Conservation (phyloP, 495 filamentous ascomycete species). For the Talaromyces liani region DNA sequence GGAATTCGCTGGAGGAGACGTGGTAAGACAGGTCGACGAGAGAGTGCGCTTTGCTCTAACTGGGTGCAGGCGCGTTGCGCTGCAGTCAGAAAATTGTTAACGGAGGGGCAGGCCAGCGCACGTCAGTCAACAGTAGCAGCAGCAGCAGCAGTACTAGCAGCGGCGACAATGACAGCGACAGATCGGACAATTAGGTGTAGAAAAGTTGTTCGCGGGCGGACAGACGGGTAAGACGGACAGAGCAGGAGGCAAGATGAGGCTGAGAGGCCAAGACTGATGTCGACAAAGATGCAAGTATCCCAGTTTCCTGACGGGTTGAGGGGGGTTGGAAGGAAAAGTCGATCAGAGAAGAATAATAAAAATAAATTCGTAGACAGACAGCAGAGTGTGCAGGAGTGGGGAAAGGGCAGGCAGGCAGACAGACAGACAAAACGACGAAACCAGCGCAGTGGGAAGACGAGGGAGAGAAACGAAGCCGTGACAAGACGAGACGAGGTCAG, state of each 20-base stretch:
- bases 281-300: background rate
- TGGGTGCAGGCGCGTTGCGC: background rate
- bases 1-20: constrained; percentile 2
- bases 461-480: background rate
- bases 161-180: background rate
- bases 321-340: constrained; percentile 6
- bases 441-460: background rate
- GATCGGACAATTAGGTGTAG: background rate
- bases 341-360: constrained; percentile 5
- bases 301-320: background rate
- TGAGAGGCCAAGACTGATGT: background rate
- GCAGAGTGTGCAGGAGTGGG: background rate
- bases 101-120: constrained; percentile 8
- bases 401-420: background rate
- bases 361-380: constrained; percentile 1
- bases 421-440: background rate
- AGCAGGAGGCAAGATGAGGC: constrained; percentile 4
- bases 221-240: background rate
- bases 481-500: background rate
- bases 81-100: constrained; percentile 1
- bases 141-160: background rate
- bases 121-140: constrained; percentile 1
- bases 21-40: background rate
- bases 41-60: background rate
- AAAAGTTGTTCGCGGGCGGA: background rate